Base-by-base conservation (phyloP, 2,329 filamentous ascomycete genomes). In the Byssothecium circinans region DNA sequence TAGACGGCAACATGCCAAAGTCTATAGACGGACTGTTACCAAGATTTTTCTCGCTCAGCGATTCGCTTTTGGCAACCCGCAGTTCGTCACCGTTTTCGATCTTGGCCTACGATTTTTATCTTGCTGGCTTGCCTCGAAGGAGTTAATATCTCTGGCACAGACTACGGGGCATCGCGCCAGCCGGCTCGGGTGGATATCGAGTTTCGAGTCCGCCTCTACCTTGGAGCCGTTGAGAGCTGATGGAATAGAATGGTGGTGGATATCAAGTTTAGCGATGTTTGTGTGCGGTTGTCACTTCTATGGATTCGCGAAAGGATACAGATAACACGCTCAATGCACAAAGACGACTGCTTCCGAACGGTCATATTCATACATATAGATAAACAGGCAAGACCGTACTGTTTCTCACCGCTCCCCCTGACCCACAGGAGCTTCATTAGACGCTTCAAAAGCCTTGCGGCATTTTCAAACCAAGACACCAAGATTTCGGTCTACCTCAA, bases 91-190 rank as follows among this genome's bases (percentile, higher is more conserved):
- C 86, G 62, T 87, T 88, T 53, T 84, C 80, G 41, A 96, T 82
- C 1, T 88, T 82, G 37, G 85, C 78, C 56, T 94, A 85, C 41
- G 82, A 76, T 0, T 89, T 86, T 1, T 80, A 75, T 18, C 84
- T 79, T 63, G 58, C 37, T 49, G 51, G 57, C 3, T 51, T 57
- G 45, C 67, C 64, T 53, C 27, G 8, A 29, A 8, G 1, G 37
- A 30, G 38, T 11, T 42, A 18, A n/a, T 2, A 1, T 42, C 18
- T 5, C 36, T n/a, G 27, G 23, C 14, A 33, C 19, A 36, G 11
- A 19, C 17, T 23, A n/a, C 27, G 12, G 38, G 22, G 3, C 32
- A 30, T 14, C 23, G 30, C 29, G 27, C 29, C 14, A 12, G 29
- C 29, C 29, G 14, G 14, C 29, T n/a, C 29, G 12, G 4, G 29